A percentile compares a stretch with the other conserved stretches of the same genome.
phyloP scores from a whole-genome alignment of 1,284 basidiomycete genomes.

The Neolentinus lepideus region DNA sequence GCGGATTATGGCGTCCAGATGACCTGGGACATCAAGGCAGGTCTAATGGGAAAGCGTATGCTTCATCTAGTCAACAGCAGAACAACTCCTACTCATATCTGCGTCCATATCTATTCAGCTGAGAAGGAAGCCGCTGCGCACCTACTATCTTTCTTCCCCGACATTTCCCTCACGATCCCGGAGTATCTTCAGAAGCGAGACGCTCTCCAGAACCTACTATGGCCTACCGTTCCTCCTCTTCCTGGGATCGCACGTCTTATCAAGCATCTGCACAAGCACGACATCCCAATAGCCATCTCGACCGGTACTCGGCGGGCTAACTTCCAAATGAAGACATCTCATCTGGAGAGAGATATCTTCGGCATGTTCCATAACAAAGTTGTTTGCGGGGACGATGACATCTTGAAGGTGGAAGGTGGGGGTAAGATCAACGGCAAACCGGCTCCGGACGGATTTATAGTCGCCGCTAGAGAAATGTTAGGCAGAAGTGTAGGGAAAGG shows the following conservation, averaged over 20 bases:
- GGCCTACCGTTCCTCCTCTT: constrained; percentile 60
- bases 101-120: constrained; percentile 32
- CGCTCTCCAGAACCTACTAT: constrained; percentile 49
- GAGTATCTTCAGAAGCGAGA: constrained; percentile 52
- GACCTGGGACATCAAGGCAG: constrained; percentile 81
- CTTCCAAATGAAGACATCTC: constrained; percentile 55
- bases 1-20: constrained; percentile 65
- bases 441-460: constrained; percentile 67
- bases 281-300: constrained; percentile 69
- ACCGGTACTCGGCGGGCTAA: constrained; percentile 64
- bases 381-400: constrained; percentile 48
- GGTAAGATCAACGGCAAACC: constrained; percentile 48
- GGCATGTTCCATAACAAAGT: constrained; percentile 51
- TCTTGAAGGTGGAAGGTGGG: constrained; percentile 21
- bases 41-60: constrained; percentile 78
- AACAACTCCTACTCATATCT: background rate
- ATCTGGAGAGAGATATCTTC: constrained; percentile 46
- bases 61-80: constrained; percentile 7
- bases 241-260: constrained; percentile 64
- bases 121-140: constrained; percentile 55
- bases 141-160: constrained; percentile 70
- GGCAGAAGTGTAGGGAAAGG: constrained; percentile 46
- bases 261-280: constrained; percentile 53
- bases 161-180: constrained; percentile 52
- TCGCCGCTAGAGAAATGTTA: constrained; percentile 52